These are phyloP conservation scores for Phytomonas sp. DNA, from an alignment of 208 protist species.

Conservation along the genomic window DNA sequence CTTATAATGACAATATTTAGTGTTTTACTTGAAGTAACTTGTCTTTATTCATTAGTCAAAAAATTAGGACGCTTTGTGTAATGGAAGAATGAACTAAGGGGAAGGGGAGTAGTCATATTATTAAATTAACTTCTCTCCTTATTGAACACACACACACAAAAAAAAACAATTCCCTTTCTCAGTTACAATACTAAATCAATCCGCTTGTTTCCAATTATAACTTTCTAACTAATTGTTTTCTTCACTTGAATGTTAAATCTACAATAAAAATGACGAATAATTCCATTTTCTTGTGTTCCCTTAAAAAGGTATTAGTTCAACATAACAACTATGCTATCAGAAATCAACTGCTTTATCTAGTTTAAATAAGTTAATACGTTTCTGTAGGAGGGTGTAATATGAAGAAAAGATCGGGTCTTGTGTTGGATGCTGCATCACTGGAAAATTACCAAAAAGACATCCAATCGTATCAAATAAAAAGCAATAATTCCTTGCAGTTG, in stretches of 20 bases:
- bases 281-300: background rate
- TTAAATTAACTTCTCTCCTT: background rate
- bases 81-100: background rate
- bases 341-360: background rate
- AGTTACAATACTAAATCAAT: background rate
- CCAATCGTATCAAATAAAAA: constrained; percentile 84
- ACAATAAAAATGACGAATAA: background rate
- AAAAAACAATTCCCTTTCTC: background rate
- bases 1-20: background rate
- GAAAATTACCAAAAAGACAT: constrained; percentile 59
- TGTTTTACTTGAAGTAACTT: background rate
- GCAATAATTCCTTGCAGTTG: constrained; percentile 81
- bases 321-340: background rate
- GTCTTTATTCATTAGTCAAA: background rate
- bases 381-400: constrained; percentile 15
- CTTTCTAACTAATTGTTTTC: background rate
- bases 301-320: background rate
- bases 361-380: background rate
- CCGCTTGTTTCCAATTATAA: background rate
- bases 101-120: background rate
- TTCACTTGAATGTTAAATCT: background rate
- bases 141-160: too few relatives aligned
- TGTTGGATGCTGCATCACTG: constrained; percentile 54
- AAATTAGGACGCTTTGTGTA: background rate
- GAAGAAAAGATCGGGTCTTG: constrained; percentile 50